These are phyloP conservation scores for Yarrowia sp. DNA, from an alignment of 805 yeast species.

Conservation along the genomic window DNA sequence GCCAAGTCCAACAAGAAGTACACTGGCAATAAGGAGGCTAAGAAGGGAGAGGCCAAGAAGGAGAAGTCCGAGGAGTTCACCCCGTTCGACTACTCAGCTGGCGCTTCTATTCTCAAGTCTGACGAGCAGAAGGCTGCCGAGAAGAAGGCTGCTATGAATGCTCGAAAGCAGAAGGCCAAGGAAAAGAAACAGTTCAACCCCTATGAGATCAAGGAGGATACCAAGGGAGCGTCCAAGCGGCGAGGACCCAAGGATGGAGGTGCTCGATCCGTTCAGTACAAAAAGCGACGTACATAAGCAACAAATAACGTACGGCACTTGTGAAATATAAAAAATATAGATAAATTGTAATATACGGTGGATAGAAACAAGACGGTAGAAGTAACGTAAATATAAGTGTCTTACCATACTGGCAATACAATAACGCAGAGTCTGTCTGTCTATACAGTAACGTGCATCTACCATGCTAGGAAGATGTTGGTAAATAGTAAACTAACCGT, in stretches of 20 bases:
- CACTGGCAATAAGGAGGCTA: conserved; percentile 7
- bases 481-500: not conserved
- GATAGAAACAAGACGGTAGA: not conserved
- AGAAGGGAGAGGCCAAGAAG: not conserved
- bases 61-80: conserved; percentile 26
- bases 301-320: not conserved
- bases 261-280: conserved; percentile 28
- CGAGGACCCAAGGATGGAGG: conserved; percentile 26
- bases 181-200: conserved; percentile 29
- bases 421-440: too few relatives aligned
- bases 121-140: conserved; percentile 15
- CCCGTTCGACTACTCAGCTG: conserved; percentile 34
- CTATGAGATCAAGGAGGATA: conserved; percentile 29
- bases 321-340: not conserved
- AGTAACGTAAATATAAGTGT: too few relatives aligned
- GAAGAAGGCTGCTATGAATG: not conserved
- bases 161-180: conserved; percentile 18
- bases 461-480: not conserved
- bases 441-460: not conserved
- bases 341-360: conserved; percentile 15
- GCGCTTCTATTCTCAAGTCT: conserved; percentile 31
- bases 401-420: too few relatives aligned
- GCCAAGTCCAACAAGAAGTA: conserved; percentile 22
- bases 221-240: conserved; percentile 29
- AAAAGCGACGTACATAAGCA: conserved; percentile 22